Evolutionary conservation across 371 early-diverging fungal species (phyloP).

Genomic region (Nosema bombycis): DNA sequence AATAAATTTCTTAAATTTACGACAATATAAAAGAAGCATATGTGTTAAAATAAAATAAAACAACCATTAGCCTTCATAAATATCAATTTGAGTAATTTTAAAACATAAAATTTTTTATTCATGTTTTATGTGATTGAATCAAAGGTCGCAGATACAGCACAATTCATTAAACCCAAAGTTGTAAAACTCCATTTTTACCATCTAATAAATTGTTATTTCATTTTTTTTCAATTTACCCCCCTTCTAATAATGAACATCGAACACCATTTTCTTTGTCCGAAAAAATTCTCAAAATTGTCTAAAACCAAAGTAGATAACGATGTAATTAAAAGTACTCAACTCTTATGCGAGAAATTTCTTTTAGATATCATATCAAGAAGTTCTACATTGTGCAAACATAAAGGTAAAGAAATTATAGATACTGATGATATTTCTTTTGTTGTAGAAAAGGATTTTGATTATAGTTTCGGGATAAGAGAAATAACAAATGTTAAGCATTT

Average conservation of each 20-base stretch:
- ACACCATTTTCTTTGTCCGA: constrained; percentile 45
- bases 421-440: constrained; percentile 59
- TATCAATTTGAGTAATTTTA: no score
- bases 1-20: no score
- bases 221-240: no score
- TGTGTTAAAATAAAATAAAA: no score
- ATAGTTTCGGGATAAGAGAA: constrained; percentile 54
- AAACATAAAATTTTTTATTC: no score
- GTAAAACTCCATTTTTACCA: no score
- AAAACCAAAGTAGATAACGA: constrained; percentile 61
- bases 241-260: constrained; percentile 21
- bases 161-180: no score
- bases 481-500: constrained; percentile 5
- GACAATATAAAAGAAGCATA: no score
- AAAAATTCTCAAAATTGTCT: constrained; percentile 44
- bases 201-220: no score
- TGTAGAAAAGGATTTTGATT: constrained; percentile 66
- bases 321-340: constrained; percentile 51
- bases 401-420: constrained; percentile 48
- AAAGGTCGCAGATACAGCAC: no score
- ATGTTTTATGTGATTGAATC: no score
- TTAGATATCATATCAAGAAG: constrained; percentile 62
- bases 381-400: constrained; percentile 59
- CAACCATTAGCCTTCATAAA: no score
- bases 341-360: constrained; percentile 63